phyloP scores from a whole-genome alignment of 805 yeast species.

The Wilhelminamyces savonicus region DNA sequence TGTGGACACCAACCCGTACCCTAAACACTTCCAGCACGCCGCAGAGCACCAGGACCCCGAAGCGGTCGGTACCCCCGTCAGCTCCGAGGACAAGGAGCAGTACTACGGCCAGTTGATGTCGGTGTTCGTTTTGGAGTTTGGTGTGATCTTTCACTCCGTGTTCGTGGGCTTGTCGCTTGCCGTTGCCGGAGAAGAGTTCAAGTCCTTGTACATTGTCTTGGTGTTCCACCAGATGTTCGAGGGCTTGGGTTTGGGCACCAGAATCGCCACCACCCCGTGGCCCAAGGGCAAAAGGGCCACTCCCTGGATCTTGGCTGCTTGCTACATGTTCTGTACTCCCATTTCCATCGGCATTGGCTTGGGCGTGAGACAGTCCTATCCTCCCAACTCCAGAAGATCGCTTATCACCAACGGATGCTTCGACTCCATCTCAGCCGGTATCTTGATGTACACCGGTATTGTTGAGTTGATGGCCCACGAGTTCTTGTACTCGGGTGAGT shows the following conservation, averaged over 20 bases:
- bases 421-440: conserved; percentile 30
- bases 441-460: conserved; percentile 29
- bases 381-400: conserved; percentile 26
- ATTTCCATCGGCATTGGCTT: conserved; percentile 30
- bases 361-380: conserved; percentile 26
- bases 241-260: conserved; percentile 79
- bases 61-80: conserved; percentile 27
- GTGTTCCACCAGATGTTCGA: conserved; percentile 79
- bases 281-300: conserved; percentile 39
- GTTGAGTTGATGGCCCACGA: conserved; percentile 36
- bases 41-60: conserved; percentile 40
- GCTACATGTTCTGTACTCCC: conserved; percentile 26
- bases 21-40: conserved; percentile 41
- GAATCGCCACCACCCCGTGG: conserved; percentile 59
- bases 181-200: conserved; percentile 72
- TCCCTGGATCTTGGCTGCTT: conserved; percentile 37
- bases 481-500: conserved; percentile 38
- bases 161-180: conserved; percentile 76
- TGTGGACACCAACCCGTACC: conserved; percentile 18
- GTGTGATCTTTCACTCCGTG: conserved; percentile 77
- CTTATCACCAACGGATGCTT: conserved; percentile 28
- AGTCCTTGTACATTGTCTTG: conserved; percentile 61
- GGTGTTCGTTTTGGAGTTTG: conserved; percentile 65
- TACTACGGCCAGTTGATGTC: conserved; percentile 53
- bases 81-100: conserved; percentile 32